These are phyloP conservation scores for Collybia sp. DNA, from an alignment of 768 basidiomycete genomes.

Conservation along the genomic window DNA sequence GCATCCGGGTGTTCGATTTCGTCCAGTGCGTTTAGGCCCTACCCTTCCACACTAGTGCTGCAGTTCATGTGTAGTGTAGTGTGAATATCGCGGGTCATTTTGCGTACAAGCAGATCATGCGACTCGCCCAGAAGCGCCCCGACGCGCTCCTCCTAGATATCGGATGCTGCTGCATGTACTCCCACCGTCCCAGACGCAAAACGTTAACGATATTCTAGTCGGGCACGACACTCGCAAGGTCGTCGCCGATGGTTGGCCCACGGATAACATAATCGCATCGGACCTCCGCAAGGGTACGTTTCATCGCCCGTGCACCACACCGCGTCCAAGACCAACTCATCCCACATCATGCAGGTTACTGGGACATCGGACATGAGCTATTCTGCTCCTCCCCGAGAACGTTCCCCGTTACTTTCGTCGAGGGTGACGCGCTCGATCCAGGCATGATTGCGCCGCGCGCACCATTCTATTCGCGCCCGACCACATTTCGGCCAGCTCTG, in stretches of 20 bases:
- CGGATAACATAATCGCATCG: slow-evolving; percentile 21
- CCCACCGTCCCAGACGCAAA: neutral
- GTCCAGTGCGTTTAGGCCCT: slow-evolving; percentile 13
- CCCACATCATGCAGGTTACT: slow-evolving; percentile 32
- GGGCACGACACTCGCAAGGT: slow-evolving; percentile 26
- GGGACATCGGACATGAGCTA: slow-evolving; percentile 52
- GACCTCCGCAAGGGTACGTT: slow-evolving; percentile 22
- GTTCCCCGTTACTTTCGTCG: slow-evolving; percentile 45
- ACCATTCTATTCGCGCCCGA: slow-evolving; percentile 17
- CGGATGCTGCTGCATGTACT: slow-evolving; percentile 27
- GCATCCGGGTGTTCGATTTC: slow-evolving; percentile 24
- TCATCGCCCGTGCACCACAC: too few species aligned
- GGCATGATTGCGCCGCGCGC: slow-evolving; percentile 24
- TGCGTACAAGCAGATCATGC: slow-evolving; percentile 21
- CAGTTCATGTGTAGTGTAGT: neutral
- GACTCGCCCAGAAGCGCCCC: slow-evolving; percentile 10
- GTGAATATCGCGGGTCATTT: slow-evolving; percentile 21
- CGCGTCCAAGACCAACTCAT: neutral
- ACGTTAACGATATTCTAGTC: slow-evolving; percentile 13
- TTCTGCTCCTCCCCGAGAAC: slow-evolving; percentile 39
- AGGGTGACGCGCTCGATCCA: slow-evolving; percentile 43
- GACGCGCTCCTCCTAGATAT: slow-evolving; percentile 26
- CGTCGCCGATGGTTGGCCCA: slow-evolving; percentile 26
- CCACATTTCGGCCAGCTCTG: slow-evolving; percentile 18
- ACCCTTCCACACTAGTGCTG: slow-evolving; percentile 1